Percentiles rank a stretch among this genome's conserved stretches.
Evolutionary conservation across 768 basidiomycete genomes (phyloP).

Genomic region (Lanmaoa pseudosensibilis): DNA sequence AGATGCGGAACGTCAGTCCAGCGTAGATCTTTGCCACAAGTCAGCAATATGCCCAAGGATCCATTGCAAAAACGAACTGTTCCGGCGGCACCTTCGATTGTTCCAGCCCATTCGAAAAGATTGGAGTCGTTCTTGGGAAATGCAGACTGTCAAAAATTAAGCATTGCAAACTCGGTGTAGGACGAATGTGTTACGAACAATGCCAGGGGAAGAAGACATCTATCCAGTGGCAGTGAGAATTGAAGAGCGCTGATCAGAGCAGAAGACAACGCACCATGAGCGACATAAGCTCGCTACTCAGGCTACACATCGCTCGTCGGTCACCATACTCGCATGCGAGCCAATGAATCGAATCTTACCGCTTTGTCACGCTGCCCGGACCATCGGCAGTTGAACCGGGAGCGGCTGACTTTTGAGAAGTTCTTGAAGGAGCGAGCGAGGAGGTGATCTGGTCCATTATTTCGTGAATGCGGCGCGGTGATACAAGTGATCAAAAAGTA

Average conservation of each 20-base stretch:
- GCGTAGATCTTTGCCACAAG: constrained; percentile 61
- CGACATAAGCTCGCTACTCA: constrained; percentile 84
- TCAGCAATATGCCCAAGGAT: constrained; percentile 1
- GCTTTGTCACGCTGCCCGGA: constrained; percentile 81
- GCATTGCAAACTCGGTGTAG: neutral
- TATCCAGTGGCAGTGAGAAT: constrained; percentile 31
- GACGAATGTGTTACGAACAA: constrained; percentile 48
- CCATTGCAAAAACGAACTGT: constrained; percentile 42
- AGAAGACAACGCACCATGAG: constrained; percentile 65
- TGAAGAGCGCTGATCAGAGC: neutral
- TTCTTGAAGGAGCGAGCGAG: constrained; percentile 59
- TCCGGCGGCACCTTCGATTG: constrained; percentile 77
- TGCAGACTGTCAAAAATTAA: constrained; percentile 59
- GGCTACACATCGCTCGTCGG: constrained; percentile 39
- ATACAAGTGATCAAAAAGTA: constrained; percentile 10
- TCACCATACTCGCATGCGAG: neutral
- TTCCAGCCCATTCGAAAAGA: constrained; percentile 88
- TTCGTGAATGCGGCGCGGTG: constrained; percentile 20
- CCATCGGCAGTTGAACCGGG: constrained; percentile 53
- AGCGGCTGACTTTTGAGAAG: constrained; percentile 56
- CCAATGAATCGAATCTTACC: constrained; percentile 42
- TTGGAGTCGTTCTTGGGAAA: constrained; percentile 87
- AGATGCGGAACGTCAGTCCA: constrained; percentile 78
- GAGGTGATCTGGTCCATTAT: constrained; percentile 72
- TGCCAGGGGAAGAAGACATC: constrained; percentile 90